Percentiles rank a stretch among this genome's conserved stretches.
phyloP scores from a whole-genome alignment of 345 rosid species.

The Eucalyptus dawsonii region DNA sequence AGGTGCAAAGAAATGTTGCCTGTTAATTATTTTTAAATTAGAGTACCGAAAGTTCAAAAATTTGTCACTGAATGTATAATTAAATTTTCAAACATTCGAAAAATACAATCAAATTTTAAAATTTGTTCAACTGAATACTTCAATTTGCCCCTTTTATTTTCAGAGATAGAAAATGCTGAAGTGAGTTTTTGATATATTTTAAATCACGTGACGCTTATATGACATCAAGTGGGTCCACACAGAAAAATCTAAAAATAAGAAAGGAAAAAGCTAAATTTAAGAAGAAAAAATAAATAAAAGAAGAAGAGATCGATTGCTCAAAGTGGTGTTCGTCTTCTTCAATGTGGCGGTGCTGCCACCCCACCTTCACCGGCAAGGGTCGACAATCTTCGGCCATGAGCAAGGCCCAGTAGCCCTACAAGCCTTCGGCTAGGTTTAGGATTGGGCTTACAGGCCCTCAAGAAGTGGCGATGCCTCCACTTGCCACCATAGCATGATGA shows the following conservation, averaged over 20 bases:
- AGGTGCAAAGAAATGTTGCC: neutral
- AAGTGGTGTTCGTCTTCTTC: neutral
- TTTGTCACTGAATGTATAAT: neutral
- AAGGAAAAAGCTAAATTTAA: neutral
- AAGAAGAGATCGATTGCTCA: neutral
- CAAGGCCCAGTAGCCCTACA: neutral
- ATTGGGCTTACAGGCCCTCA: neutral
- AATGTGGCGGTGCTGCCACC: neutral
- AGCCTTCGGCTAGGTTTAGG: fast-evolving
- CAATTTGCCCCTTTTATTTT: fast-evolving
- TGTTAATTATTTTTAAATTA: too few species aligned
- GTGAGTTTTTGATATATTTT: neutral
- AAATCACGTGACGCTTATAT: fast-evolving
- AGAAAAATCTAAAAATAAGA: neutral
- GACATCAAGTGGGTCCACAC: fast-evolving
- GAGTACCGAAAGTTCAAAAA: neutral
- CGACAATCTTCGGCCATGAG: neutral
- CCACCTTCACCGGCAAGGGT: neutral
- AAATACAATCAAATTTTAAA: too few species aligned
- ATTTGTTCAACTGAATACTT: fast-evolving
- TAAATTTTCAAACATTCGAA: too few species aligned
- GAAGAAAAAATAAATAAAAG: neutral
- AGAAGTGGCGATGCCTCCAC: neutral
- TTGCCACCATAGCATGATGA: neutral
- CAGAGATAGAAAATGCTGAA: too few species aligned